Conservation (phyloP, 768 basidiomycete genomes). For the Tephrocybe sp. region DNA sequence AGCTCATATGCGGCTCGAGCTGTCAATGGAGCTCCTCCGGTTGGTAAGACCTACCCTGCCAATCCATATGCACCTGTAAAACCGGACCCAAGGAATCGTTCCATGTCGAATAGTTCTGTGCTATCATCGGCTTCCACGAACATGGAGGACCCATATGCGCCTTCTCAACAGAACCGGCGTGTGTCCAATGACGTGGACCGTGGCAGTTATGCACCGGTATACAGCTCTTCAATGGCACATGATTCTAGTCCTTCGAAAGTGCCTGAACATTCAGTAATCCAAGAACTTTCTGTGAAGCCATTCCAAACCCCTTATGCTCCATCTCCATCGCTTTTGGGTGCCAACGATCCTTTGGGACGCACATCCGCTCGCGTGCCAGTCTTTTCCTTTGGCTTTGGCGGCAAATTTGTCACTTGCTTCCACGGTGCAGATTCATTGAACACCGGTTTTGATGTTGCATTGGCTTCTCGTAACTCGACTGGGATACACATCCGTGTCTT, state of each 20-base stretch:
- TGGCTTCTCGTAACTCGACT: conserved; percentile 69
- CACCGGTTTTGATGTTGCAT: conserved; percentile 77
- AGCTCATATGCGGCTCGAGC: conserved; percentile 20
- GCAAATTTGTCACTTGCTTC: conserved; percentile 87
- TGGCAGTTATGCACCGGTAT: conserved; percentile 25
- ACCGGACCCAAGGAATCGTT: conserved; percentile 34
- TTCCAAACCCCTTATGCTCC: conserved; percentile 71
- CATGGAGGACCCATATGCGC: conserved; percentile 37
- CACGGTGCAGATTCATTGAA: conserved; percentile 65
- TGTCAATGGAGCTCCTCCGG: conserved; percentile 24
- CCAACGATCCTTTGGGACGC: conserved; percentile 80
- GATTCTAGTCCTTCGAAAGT: conserved; percentile 13
- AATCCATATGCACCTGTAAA: conserved; percentile 17
- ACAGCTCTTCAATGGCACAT: conserved; percentile 22
- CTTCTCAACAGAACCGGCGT: conserved; percentile 22
- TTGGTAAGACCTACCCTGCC: conserved; percentile 10
- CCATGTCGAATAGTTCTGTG: conserved; percentile 45
- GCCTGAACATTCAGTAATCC: conserved; percentile 18
- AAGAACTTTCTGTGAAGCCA: conserved; percentile 37
- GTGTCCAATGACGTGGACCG: conserved; percentile 27
- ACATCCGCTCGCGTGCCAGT: conserved; percentile 74
- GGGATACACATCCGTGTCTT: conserved; percentile 68
- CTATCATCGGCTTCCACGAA: conserved; percentile 31
- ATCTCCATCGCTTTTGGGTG: conserved; percentile 78
- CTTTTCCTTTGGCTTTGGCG: conserved; percentile 92